Evolutionary conservation across 2,329 filamentous ascomycete genomes (phyloP).

Genomic region (Fusarium albosuccineum): DNA sequence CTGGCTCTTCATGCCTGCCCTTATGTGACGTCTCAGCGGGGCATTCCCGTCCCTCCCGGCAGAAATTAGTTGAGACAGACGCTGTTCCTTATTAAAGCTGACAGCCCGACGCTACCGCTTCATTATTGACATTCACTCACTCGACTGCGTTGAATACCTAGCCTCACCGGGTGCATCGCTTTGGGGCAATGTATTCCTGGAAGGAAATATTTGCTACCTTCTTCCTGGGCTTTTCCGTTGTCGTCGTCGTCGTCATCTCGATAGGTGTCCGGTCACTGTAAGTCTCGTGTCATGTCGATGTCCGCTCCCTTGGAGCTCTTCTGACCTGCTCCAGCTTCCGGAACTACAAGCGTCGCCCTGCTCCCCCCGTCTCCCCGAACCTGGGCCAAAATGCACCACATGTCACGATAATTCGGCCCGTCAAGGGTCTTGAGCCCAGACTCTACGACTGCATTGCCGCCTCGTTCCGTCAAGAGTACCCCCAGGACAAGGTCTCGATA

Average conservation of each 20-base stretch:
- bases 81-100: neutral
- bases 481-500: constrained; percentile 79
- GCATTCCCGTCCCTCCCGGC: neutral
- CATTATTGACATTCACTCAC: neutral
- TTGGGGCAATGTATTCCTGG: constrained; percentile 45
- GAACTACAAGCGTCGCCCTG: constrained; percentile 64
- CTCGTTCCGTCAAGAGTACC: constrained; percentile 86
- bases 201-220: constrained; percentile 58
- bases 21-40: neutral
- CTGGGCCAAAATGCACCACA: constrained; percentile 73
- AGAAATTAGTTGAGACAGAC: neutral
- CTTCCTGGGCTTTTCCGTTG: constrained; percentile 66
- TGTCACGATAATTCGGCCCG: constrained; percentile 91
- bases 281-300: constrained; percentile 33
- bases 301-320: neutral
- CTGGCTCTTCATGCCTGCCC: neutral
- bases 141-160: neutral
- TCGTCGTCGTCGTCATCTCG: constrained; percentile 66
- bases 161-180: constrained; percentile 4
- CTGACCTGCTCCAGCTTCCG: constrained; percentile 58
- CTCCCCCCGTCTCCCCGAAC: constrained; percentile 63
- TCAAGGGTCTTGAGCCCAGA: constrained; percentile 90
- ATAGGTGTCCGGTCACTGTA: constrained; percentile 71
- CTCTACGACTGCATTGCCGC: constrained; percentile 94
- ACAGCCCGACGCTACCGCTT: neutral